phyloP scores from a whole-genome alignment of 768 basidiomycete species.

The Piloderma croceum region DNA sequence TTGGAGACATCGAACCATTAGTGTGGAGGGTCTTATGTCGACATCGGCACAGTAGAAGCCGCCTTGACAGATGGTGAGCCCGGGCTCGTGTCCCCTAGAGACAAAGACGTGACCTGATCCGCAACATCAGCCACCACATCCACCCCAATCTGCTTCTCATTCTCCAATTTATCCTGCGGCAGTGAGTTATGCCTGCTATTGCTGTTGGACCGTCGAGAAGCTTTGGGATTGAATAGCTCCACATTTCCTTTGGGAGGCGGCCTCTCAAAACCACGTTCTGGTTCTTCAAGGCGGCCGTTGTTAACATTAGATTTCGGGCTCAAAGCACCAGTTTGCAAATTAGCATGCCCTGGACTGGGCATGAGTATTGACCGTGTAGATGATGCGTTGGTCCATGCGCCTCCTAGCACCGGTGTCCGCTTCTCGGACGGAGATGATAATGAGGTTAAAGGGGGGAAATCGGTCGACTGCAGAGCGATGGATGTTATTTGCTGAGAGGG shows the following conservation, averaged over 20 bases:
- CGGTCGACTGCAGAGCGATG: conserved; percentile 46
- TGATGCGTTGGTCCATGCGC: conserved; percentile 67
- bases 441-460: conserved; percentile 67
- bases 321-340: conserved; percentile 26
- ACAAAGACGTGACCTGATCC: conserved; percentile 31
- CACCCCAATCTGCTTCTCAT: conserved; percentile 29
- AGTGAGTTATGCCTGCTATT: background rate
- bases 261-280: conserved; percentile 42
- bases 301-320: conserved; percentile 27
- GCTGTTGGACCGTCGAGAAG: conserved; percentile 16
- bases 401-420: conserved; percentile 47
- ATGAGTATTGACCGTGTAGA: conserved; percentile 47
- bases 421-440: conserved; percentile 41
- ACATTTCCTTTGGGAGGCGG: conserved; percentile 36
- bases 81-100: conserved; percentile 26
- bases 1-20: background rate
- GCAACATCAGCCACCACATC: conserved; percentile 32
- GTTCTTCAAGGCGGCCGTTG: conserved; percentile 31
- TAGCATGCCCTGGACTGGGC: conserved; percentile 25
- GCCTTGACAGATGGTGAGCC: conserved; percentile 13
- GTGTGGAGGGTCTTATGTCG: background rate
- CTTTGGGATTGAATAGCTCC: conserved; percentile 34
- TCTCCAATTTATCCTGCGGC: background rate
- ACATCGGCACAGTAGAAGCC: conserved; percentile 11
- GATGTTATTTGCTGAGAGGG: conserved; percentile 30